A percentile compares a stretch with the other conserved stretches of the same genome.
phyloP scores from a whole-genome alignment of 2,329 filamentous ascomycete species.

The Hymenoscyphus occultus region DNA sequence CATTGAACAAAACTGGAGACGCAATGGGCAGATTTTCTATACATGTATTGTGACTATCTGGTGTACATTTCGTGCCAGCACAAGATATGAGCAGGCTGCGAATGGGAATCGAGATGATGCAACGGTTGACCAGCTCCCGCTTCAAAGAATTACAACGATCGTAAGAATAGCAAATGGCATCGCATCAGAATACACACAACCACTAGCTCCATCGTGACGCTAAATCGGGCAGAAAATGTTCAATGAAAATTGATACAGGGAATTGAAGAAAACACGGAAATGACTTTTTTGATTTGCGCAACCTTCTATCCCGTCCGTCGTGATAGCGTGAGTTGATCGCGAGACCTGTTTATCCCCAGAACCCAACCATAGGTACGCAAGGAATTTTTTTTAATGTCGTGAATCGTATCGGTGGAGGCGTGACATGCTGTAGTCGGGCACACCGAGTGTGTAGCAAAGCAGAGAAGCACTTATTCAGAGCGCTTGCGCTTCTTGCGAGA shows the following conservation, averaged over 20 bases:
- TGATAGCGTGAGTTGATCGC: constrained; percentile 32
- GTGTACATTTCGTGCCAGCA: constrained; percentile 30
- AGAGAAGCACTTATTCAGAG: constrained; percentile 46
- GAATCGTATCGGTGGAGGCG: constrained; percentile 28
- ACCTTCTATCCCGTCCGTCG: constrained; percentile 27
- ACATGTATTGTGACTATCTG: constrained; percentile 13
- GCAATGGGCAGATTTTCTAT: constrained; percentile 12
- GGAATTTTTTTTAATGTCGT: constrained; percentile 29
- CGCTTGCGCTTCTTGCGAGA: constrained; percentile 78
- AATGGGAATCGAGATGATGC: constrained; percentile 20
- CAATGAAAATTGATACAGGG: constrained; percentile 34
- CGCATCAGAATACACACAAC: constrained; percentile 27
- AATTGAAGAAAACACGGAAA: constrained; percentile 34
- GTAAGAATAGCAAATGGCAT: constrained; percentile 29
- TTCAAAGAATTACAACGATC: constrained; percentile 36
- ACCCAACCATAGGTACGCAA: constrained; percentile 27
- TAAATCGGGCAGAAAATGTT: constrained; percentile 34
- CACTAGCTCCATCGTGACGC: constrained; percentile 36
- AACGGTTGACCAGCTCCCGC: constrained; percentile 34
- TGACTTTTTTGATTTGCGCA: constrained; percentile 30
- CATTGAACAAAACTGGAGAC: background rate
- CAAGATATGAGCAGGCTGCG: constrained; percentile 19
- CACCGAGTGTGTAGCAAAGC: constrained; percentile 1
- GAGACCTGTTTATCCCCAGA: constrained; percentile 29
- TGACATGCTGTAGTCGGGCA: constrained; percentile 13